These are phyloP conservation scores for Laburnicola sp. DNA, from an alignment of 2,329 filamentous ascomycete genomes.

Conservation along the genomic window DNA sequence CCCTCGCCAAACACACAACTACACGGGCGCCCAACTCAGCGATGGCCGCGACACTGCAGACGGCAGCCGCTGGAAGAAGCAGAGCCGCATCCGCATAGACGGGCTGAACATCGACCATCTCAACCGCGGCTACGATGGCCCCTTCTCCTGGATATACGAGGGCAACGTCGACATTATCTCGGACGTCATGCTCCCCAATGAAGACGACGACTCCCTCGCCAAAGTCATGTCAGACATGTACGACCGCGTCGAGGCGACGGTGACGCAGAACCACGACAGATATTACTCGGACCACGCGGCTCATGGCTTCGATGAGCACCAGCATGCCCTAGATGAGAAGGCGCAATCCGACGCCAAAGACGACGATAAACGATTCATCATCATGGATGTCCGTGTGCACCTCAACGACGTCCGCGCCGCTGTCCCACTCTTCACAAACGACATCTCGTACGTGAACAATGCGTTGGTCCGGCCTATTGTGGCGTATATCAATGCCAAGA, in stretches of 20 bases:
- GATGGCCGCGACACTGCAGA: constrained; percentile 62
- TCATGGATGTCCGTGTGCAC: constrained; percentile 94
- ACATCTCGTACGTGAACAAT: constrained; percentile 95
- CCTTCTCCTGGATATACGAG: constrained; percentile 97
- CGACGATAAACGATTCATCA: constrained; percentile 75
- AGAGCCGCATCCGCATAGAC: constrained; percentile 88
- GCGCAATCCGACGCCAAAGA: constrained; percentile 18
- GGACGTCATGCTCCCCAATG: constrained; percentile 90
- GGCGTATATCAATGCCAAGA: constrained; percentile 94
- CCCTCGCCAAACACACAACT: constrained; percentile 83
- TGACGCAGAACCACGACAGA: constrained; percentile 73
- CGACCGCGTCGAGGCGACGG: constrained; percentile 90
- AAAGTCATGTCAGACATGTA: constrained; percentile 98
- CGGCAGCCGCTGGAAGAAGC: constrained; percentile 87
- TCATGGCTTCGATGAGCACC: constrained; percentile 33
- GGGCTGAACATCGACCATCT: constrained; percentile 93
- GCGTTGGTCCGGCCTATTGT: constrained; percentile 94
- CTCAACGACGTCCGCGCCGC: constrained; percentile 92
- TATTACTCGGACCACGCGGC: constrained; percentile 42
- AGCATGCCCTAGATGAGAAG: constrained; percentile 18
- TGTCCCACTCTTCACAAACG: constrained; percentile 87
- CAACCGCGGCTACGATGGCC: constrained; percentile 88
- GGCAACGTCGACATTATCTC: constrained; percentile 96
- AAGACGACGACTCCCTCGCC: constrained; percentile 82
- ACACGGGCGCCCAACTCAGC: constrained; percentile 65